A percentile compares a stretch with the other conserved stretches of the same genome.
Conservation (phyloP, 495 filamentous ascomycete genomes). For the Penicillium bialowiezense region DNA sequence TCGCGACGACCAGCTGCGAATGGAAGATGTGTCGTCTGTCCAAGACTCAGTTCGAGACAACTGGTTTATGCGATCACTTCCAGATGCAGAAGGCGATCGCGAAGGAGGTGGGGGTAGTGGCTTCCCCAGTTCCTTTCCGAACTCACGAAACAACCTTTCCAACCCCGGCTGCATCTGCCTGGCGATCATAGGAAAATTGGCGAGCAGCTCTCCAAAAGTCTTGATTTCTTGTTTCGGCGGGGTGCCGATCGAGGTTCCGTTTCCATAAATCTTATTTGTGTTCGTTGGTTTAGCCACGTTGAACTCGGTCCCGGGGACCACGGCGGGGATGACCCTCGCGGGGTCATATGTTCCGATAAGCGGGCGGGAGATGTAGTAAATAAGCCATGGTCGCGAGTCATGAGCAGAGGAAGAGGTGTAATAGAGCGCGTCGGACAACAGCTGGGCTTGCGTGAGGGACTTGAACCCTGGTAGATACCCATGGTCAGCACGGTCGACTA, state of each 20-base stretch:
- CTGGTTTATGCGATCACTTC: slow-evolving; percentile 24
- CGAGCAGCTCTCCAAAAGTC: slow-evolving; percentile 85
- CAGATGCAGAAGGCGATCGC: slow-evolving; percentile 41
- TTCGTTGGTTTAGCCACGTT: slow-evolving; percentile 19
- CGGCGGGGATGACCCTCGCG: slow-evolving; percentile 60
- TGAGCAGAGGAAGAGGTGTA: slow-evolving; percentile 76
- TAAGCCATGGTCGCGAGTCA: slow-evolving; percentile 86
- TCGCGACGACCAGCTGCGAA: slow-evolving; percentile 36
- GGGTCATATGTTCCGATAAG: slow-evolving; percentile 81
- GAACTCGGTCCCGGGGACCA: slow-evolving; percentile 44
- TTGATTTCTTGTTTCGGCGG: slow-evolving; percentile 85
- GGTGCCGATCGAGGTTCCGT: slow-evolving; percentile 31
- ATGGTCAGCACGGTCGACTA: slow-evolving; percentile 14
- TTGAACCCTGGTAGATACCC: slow-evolving; percentile 69
- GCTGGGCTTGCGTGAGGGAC: slow-evolving; percentile 81
- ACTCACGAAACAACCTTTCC: slow-evolving; percentile 86
- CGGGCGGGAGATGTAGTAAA: slow-evolving; percentile 96
- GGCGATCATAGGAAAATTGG: slow-evolving; percentile 93
- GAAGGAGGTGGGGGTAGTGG: slow-evolving; percentile 77
- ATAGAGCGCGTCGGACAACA: slow-evolving; percentile 83
- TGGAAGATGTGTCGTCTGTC: slow-evolving; percentile 33
- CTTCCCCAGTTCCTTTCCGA: slow-evolving; percentile 79
- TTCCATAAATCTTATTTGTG: slow-evolving; percentile 31
- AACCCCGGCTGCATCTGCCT: slow-evolving; percentile 93
- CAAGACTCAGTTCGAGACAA: slow-evolving; percentile 22